Percentiles rank a stretch among this genome's conserved stretches.
Evolutionary conservation across 2,329 filamentous ascomycete genomes (phyloP).

Genomic region (Phialemoniopsis sp.): DNA sequence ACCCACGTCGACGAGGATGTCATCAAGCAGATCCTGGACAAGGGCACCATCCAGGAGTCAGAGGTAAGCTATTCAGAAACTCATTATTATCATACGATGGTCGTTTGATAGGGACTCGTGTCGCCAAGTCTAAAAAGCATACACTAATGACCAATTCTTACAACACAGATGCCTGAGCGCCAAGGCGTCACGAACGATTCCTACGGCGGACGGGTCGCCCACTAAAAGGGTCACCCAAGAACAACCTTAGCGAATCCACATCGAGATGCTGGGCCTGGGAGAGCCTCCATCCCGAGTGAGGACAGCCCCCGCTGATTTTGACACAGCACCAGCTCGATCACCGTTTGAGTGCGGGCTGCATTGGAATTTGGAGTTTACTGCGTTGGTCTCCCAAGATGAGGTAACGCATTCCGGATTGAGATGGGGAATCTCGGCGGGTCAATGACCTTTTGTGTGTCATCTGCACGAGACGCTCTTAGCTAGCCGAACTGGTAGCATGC

Average conservation of each 20-base stretch:
- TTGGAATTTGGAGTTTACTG: too few relatives aligned
- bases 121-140: background rate
- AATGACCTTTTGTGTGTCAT: too few relatives aligned
- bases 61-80: conserved; percentile 39
- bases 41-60: conserved; percentile 63
- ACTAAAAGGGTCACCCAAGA: conserved; percentile 24
- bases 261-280: too few relatives aligned
- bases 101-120: too few relatives aligned
- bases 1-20: conserved; percentile 75
- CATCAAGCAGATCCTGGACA: conserved; percentile 76
- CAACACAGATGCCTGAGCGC: conserved; percentile 43
- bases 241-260: too few relatives aligned
- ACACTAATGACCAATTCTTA: background rate
- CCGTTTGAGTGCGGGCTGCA: conserved; percentile 5
- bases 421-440: too few relatives aligned
- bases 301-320: too few relatives aligned
- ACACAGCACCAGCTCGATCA: conserved; percentile 9
- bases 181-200: conserved; percentile 50
- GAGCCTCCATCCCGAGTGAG: too few relatives aligned
- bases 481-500: too few relatives aligned
- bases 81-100: background rate
- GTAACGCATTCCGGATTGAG: too few relatives aligned
- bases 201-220: conserved; percentile 35
- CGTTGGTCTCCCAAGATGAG: too few relatives aligned
- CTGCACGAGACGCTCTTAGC: too few relatives aligned